Conservation (phyloP, 2,329 filamentous ascomycete species). For the Aspergillus fumigatiaffinis region DNA sequence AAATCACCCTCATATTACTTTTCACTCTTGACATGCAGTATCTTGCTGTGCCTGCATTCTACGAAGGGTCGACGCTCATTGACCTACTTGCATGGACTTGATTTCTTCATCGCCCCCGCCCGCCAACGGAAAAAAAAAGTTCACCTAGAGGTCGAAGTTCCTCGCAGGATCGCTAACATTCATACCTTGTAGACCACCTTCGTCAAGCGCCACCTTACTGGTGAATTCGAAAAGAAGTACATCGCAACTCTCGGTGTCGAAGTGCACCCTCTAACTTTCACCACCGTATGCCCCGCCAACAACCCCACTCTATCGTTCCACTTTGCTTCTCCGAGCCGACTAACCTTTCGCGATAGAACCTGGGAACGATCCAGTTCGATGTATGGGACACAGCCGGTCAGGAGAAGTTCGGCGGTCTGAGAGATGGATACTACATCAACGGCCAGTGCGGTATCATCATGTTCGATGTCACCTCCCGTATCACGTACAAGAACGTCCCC, state of each 20-base stretch:
- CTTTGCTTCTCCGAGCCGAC: conserved; percentile 15
- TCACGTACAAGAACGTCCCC: conserved; percentile 99
- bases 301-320: conserved; percentile 27
- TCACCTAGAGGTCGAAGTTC: conserved; percentile 15
- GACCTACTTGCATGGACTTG: conserved; percentile 7
- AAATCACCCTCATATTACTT: conserved; percentile 8
- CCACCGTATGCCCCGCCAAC: conserved; percentile 69
- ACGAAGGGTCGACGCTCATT: not conserved
- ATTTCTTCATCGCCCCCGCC: conserved; percentile 17
- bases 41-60: not conserved
- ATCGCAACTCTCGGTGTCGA: conserved; percentile 99
- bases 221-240: conserved; percentile 99
- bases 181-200: conserved; percentile 76
- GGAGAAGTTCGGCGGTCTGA: conserved; percentile 99
- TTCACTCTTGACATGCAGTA: not conserved
- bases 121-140: conserved; percentile 27
- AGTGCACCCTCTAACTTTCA: conserved; percentile 97
- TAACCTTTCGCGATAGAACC: conserved; percentile 60
- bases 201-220: conserved; percentile 99
- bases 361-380: conserved; percentile 95
- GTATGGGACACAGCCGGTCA: conserved; percentile 99
- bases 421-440: conserved; percentile 99
- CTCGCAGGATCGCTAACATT: conserved; percentile 18
- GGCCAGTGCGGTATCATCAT: conserved; percentile 99
- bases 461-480: conserved; percentile 99